Evolutionary conservation across 129 eudicot genomes (phyloP), one percentile per base, ranked within the genome.

Genomic region (Saussurea involucrata): DNA sequence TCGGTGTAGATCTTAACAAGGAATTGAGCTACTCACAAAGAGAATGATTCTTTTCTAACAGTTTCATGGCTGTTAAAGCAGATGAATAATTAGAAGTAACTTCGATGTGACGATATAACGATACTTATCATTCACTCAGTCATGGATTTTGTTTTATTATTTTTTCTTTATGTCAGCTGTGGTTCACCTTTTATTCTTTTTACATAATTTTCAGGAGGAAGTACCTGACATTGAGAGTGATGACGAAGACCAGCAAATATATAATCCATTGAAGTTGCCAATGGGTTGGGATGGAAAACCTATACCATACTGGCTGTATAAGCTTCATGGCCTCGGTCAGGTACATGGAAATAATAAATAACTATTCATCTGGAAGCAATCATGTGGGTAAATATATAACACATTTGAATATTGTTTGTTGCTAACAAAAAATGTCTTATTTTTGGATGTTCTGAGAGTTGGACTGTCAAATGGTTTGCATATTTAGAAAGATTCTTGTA

Each of bases 241-340:
- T 49, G 99, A 95, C 32, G 99, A 95, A 22, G 99, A 95, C 60
- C 92, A 86, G 71, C 90, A 89, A 68, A 92, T 95, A 68, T 92
- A 92, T 78, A 95, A 95, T 84, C 97, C 97, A 57, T 86, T 95
- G 73, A 95, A 95, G 80, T 69, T 95, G 85, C 99, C 99, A 25
- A 90, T 95, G 96, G 97, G 99, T 44, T 95, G 95, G 95, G 99
- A 95, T 81, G 99, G 99, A 72, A 95, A 92, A 77, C 99, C 99
- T 49, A 95, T 95, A 29, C 99, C 99, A 10, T 95, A 92, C 78
- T 95, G 99, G 99, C 85, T 95, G 44, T 95, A 95, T 80, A 95
- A 95, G 80, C 97, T 95, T 80, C 99, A 95, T 88, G 99, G 99
- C 60, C 96, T 92, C 73, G 97, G 91, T 4, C 97, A 92, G 90